These are phyloP conservation scores for Panaeolus cyanescens DNA, from an alignment of 768 basidiomycete species.

Conservation along the genomic window DNA sequence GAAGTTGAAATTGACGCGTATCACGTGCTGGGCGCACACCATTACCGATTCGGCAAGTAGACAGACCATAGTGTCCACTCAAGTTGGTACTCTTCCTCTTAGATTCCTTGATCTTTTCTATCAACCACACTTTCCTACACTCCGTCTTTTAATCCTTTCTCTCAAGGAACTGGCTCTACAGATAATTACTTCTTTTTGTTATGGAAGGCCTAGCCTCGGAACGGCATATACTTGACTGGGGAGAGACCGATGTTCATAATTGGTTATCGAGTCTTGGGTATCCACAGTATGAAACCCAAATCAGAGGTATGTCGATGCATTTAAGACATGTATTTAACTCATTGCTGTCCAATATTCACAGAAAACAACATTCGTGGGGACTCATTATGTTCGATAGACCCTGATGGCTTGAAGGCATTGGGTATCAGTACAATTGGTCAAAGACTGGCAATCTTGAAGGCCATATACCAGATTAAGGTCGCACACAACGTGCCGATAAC, in stretches of 20 bases:
- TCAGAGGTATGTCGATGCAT: constrained; percentile 60
- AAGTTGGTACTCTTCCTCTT: constrained; percentile 1
- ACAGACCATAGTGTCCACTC: not conserved
- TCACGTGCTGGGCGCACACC: not conserved
- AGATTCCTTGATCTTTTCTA: not conserved
- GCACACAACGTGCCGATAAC: constrained; percentile 83
- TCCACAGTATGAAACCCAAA: constrained; percentile 81
- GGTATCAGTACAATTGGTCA: constrained; percentile 93
- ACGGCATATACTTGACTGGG: constrained; percentile 62
- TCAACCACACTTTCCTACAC: not conserved
- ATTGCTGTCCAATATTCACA: constrained; percentile 7
- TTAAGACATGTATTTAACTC: constrained; percentile 8
- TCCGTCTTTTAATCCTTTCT: not conserved
- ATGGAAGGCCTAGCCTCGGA: constrained; percentile 40
- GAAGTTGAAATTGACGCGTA: not conserved
- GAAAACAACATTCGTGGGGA: constrained; percentile 95
- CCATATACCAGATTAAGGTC: constrained; percentile 88
- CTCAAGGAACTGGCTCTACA: not conserved
- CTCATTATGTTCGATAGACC: constrained; percentile 79
- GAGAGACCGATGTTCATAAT: constrained; percentile 75
- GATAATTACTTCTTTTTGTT: not conserved
- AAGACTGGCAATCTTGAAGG: constrained; percentile 87
- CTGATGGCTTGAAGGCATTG: constrained; percentile 82
- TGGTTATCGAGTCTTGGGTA: constrained; percentile 80
- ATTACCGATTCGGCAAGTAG: not conserved